Evolutionary conservation across 1,139 yeast species (phyloP).

Genomic region (Yamadazyma buinensis): DNA sequence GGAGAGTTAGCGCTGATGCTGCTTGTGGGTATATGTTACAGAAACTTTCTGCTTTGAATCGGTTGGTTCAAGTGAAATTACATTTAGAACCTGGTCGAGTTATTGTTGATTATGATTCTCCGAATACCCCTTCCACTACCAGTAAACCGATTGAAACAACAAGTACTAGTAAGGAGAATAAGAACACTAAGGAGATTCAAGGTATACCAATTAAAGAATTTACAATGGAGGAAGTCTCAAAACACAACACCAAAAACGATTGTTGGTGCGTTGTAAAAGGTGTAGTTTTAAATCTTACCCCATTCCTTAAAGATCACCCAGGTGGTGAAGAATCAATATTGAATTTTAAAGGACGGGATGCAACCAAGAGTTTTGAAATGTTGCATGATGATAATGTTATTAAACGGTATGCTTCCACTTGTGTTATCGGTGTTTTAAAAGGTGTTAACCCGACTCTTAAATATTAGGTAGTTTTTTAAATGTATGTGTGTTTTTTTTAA

Average conservation of each 20-base stretch:
- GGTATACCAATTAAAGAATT: slow-evolving; percentile 42
- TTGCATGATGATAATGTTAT: slow-evolving; percentile 54
- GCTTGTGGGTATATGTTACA: slow-evolving; percentile 32
- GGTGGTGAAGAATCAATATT: slow-evolving; percentile 79
- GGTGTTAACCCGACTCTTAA: slow-evolving; percentile 33
- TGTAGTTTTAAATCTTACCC: slow-evolving; percentile 78
- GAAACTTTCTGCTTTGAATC: slow-evolving; percentile 24
- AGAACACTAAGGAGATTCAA: background rate
- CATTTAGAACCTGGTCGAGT: slow-evolving; percentile 44
- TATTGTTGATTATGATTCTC: slow-evolving; percentile 24
- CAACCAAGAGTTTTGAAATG: slow-evolving; percentile 75
- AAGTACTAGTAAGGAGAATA: slow-evolving; percentile 11
- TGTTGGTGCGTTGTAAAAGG: slow-evolving; percentile 90
- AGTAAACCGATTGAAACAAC: slow-evolving; percentile 29
- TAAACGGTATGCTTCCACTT: slow-evolving; percentile 42
- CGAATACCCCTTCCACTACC: slow-evolving; percentile 4
- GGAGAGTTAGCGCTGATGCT: slow-evolving; percentile 54
- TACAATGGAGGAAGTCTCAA: slow-evolving; percentile 53
- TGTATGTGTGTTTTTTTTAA: no score
- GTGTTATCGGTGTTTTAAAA: slow-evolving; percentile 49
- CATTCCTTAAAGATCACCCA: slow-evolving; percentile 77
- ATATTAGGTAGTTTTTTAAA: no score
- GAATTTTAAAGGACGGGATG: slow-evolving; percentile 86
- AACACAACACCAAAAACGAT: slow-evolving; percentile 58
- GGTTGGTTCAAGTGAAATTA: slow-evolving; percentile 41